These are phyloP conservation scores for Rhodocollybia butyracea DNA, from an alignment of 768 basidiomycete species.

Conservation along the genomic window DNA sequence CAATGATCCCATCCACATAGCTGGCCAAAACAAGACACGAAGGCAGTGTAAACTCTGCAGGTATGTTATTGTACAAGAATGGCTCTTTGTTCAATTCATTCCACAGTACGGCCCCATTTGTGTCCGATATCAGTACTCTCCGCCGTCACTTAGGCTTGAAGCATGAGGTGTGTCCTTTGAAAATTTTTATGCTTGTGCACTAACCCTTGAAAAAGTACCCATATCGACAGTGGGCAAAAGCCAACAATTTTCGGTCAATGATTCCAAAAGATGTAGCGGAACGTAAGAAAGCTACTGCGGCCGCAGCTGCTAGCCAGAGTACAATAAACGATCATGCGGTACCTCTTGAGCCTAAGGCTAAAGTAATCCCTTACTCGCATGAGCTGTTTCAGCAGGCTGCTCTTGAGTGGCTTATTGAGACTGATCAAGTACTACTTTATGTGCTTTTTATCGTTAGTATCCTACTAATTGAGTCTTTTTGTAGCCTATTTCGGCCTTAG, in stretches of 20 bases:
- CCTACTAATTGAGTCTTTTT: conserved; percentile 9
- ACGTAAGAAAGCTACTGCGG: conserved; percentile 11
- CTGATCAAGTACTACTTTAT: conserved; percentile 33
- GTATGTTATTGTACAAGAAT: background rate
- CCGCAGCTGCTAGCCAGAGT: background rate
- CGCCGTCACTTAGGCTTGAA: background rate
- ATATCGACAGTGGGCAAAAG: conserved; percentile 26
- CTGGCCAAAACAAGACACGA: background rate
- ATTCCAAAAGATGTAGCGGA: conserved; percentile 20
- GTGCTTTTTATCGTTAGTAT: background rate
- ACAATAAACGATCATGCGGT: conserved; percentile 23
- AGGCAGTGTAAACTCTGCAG: background rate
- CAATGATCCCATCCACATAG: background rate
- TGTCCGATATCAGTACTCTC: background rate
- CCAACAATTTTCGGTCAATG: conserved; percentile 25
- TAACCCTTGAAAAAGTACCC: conserved; percentile 4
- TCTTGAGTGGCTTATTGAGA: no score
- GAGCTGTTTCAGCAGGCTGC: conserved; percentile 24
- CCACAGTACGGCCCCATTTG: background rate
- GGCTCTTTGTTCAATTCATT: background rate
- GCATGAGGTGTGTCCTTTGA: background rate
- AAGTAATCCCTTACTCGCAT: conserved; percentile 26
- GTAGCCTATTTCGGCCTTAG: conserved; percentile 19
- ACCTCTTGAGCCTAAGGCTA: conserved; percentile 12
- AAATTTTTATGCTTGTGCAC: background rate